Evolutionary conservation across 192 early-diverging fungal species (phyloP).

Genomic region (Coemansia sp.): DNA sequence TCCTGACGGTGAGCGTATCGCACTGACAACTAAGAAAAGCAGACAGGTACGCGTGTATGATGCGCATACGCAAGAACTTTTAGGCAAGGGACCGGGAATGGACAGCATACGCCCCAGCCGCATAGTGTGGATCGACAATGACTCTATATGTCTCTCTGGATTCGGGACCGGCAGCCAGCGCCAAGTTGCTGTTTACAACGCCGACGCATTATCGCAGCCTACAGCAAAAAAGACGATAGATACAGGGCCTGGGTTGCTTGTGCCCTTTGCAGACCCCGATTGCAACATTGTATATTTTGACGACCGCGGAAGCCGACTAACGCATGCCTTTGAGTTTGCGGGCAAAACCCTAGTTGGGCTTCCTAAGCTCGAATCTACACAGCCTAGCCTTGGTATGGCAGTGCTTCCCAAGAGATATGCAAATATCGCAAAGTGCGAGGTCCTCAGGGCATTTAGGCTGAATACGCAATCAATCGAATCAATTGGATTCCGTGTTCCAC

Average conservation of each 20-base stretch:
- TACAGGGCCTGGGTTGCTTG: constrained; percentile 72
- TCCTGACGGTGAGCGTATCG: constrained; percentile 66
- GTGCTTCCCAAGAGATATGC: constrained; percentile 69
- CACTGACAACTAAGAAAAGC: constrained; percentile 61
- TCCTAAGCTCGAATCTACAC: constrained; percentile 61
- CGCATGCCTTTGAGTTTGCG: constrained; percentile 70
- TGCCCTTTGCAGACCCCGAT: constrained; percentile 69
- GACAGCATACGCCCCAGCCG: constrained; percentile 66
- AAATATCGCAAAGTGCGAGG: constrained; percentile 68
- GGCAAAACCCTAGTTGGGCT: constrained; percentile 51
- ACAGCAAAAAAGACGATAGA: constrained; percentile 60
- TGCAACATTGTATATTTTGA: constrained; percentile 65
- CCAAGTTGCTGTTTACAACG: constrained; percentile 61
- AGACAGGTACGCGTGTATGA: constrained; percentile 70
- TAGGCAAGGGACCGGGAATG: constrained; percentile 63
- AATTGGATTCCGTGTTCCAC: constrained; percentile 73
- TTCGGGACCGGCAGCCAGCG: constrained; percentile 75
- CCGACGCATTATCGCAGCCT: constrained; percentile 43
- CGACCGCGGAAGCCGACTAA: constrained; percentile 76
- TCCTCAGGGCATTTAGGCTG: constrained; percentile 68
- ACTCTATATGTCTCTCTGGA: constrained; percentile 61
- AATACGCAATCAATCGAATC: constrained; percentile 66
- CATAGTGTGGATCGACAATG: constrained; percentile 66
- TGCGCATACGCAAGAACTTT: constrained; percentile 56
- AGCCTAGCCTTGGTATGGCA: constrained; percentile 67